A percentile compares a stretch with the other conserved stretches of the same genome.
These are phyloP conservation scores for Suillus fuscotomentosus DNA, from an alignment of 768 basidiomycete genomes.

Conservation along the genomic window DNA sequence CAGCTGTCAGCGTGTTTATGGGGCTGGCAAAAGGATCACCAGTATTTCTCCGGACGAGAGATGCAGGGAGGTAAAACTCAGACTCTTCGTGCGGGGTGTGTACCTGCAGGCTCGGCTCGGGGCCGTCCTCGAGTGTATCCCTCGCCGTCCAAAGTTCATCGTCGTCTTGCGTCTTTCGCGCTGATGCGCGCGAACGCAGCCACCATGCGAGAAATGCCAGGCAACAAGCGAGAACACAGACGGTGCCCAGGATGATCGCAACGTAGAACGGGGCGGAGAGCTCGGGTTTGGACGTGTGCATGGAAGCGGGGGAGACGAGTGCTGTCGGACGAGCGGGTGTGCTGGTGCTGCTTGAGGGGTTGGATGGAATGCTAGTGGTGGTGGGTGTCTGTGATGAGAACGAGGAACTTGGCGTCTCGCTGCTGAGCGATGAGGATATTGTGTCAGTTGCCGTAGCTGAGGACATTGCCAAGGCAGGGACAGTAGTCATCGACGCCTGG, in stretches of 20 bases:
- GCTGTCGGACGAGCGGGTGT: constrained; percentile 4
- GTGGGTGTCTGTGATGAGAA: neutral
- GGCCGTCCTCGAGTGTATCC: constrained; percentile 11
- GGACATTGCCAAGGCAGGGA: constrained; percentile 1
- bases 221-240: constrained; percentile 44
- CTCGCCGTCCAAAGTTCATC: constrained; percentile 35
- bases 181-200: constrained; percentile 40
- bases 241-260: constrained; percentile 46
- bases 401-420: neutral
- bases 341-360: neutral
- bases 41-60: constrained; percentile 18
- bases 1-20: constrained; percentile 5
- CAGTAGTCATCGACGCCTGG: neutral
- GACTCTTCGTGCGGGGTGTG: constrained; percentile 12
- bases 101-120: constrained; percentile 2
- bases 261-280: constrained; percentile 44
- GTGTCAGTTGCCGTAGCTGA: constrained; percentile 9
- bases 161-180: constrained; percentile 32
- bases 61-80: constrained; percentile 23
- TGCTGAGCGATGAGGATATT: constrained; percentile 6
- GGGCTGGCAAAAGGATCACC: constrained; percentile 19
- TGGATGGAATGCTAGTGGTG: neutral
- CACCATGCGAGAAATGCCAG: constrained; percentile 49
- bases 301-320: constrained; percentile 21
- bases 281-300: constrained; percentile 18